phyloP scores from a whole-genome alignment of 73 alveolate species.

The Uronychia setigera region DNA sequence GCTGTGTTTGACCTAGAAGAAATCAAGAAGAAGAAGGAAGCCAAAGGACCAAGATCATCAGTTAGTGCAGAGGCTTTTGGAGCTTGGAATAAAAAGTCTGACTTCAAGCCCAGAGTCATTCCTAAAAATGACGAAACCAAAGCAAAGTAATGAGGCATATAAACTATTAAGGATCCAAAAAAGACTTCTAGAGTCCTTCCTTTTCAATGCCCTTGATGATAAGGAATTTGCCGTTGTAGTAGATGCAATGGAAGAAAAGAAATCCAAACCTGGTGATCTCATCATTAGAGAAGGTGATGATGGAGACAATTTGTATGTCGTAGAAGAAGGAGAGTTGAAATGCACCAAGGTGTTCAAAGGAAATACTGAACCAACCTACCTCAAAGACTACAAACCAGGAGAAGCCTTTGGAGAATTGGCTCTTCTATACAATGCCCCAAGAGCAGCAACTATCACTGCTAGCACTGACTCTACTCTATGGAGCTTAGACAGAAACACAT shows the following conservation, averaged over 20 bases:
- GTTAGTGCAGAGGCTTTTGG: constrained; percentile 98
- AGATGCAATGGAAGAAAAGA: constrained; percentile 94
- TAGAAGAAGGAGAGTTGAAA: constrained; percentile 72
- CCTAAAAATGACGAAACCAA: constrained; percentile 84
- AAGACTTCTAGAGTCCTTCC: constrained; percentile 81
- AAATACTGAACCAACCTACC: constrained; percentile 45
- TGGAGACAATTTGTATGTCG: constrained; percentile 81
- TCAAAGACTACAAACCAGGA: constrained; percentile 87
- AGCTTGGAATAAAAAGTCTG: constrained; percentile 84
- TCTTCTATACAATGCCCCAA: constrained; percentile 87
- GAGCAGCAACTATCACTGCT: constrained; percentile 91
- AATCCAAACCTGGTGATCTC: constrained; percentile 52
- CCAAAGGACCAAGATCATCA: constrained; percentile 73
- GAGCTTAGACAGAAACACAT: constrained; percentile 75
- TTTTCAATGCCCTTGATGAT: constrained; percentile 94
- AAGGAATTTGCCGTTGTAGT: constrained; percentile 90
- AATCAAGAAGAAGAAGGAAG: constrained; percentile 60
- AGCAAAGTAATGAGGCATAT: constrained; percentile 11
- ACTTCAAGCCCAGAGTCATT: constrained; percentile 84
- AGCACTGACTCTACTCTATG: constrained; percentile 70
- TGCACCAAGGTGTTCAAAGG: constrained; percentile 74
- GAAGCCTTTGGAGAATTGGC: constrained; percentile 97
- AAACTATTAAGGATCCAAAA: constrained; percentile 58
- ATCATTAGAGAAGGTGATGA: constrained; percentile 84
- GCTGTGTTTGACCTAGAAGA: constrained; percentile 36